Evolutionary conservation across 2,329 filamentous ascomycete species (phyloP), one percentile per base, ranked within the genome.

Genomic region (Aspergillus sp.): DNA sequence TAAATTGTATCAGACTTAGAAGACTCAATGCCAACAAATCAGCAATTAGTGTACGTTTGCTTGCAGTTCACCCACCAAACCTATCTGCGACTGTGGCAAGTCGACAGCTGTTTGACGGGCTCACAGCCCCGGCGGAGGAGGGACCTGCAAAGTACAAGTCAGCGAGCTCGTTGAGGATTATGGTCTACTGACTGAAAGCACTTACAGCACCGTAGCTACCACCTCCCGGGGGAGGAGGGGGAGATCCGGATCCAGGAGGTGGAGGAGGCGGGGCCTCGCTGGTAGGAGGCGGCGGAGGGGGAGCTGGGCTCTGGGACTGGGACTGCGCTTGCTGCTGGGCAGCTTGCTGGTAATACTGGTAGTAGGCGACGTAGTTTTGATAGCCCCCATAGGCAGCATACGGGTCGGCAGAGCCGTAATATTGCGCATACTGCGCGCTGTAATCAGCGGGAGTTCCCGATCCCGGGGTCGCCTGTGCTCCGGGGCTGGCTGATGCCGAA

Each of bases 381-480:
- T 94, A 97, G 50, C 93, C 93, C 57, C 93, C 93, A 63, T 94
- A 97, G 7, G 89, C 86, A 40, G 91, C 91, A 70, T 97, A 97
- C 0, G 92, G 93, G 65, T 97, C 91, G 57, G 82, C 6, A 4
- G 34, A 78, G 50, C 74, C 76, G 57, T 92, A 93, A 71, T 95
- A 94, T 69, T 91, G 88, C 2, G 89, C 87, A 69, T 95, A 95
- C 66, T 93, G 88, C 16, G 88, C 85, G 48, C 84, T 84, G 69
- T 94, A 94, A 63, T 95, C 88, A 21, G 80, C 72, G 10, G 81
- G 73, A 47, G 55, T 61, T 41, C 58, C 57, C 20, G 67, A 59
- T 36, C 56, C 58, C n/a, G 67, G 44, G 6, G 61, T 57, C 25
- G 71, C 74, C 52, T 77, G 73, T 36, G 75, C 72, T 36, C 76